Base-by-base conservation (phyloP, 2,329 filamentous ascomycete species). In the Fusarium lyarnte region DNA sequence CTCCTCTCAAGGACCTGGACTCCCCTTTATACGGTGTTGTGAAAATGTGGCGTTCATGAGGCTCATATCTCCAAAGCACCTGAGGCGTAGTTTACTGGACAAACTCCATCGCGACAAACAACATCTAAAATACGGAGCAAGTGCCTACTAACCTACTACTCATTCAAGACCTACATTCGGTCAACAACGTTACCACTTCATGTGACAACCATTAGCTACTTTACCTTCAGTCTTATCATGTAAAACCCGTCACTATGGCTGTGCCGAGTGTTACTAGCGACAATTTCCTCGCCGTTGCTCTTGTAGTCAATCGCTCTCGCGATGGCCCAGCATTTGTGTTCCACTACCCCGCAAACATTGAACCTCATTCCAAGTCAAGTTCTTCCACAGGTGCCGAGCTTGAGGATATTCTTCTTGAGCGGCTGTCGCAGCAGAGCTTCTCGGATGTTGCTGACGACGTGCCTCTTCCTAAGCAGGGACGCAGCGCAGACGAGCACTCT, bases 321-420 rank as follows among this genome's bases (percentile, higher is more conserved):
- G 92, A 93, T 75, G 94, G 94, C 21, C 93, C 94, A 33, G 90
- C 91, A 72, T 92, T 96, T 76, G 92, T 96, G 76, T 97, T 95
- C 81, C 93, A 97, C 81, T 96, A 96, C 78, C 94, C 94, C n/a
- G 87, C 91, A n/a, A 80, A 84, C 51, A 85, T 89, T 46, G 79
- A 81, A 68, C 81, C 78, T 53, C 79, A 70, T 77, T 73, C 81
- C 21, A 80, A 81, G n/a, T 74, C 79, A 9, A 78, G 77, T 21
- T 70, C 78, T 81, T 17, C 82, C 79, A 39, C 66, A 66, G 42
- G 66, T 46, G 27, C 68, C 33, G 85, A 88, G 53, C 83, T 87
- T 29, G 88, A 90, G 57, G 88, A 90, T 69, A 80, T 83, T 29
- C 78, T 88, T 21, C 81, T 86, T 17, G 85, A 87, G 69, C 83